phyloP scores from a whole-genome alignment of 768 basidiomycete species.

The Russula virescens region DNA sequence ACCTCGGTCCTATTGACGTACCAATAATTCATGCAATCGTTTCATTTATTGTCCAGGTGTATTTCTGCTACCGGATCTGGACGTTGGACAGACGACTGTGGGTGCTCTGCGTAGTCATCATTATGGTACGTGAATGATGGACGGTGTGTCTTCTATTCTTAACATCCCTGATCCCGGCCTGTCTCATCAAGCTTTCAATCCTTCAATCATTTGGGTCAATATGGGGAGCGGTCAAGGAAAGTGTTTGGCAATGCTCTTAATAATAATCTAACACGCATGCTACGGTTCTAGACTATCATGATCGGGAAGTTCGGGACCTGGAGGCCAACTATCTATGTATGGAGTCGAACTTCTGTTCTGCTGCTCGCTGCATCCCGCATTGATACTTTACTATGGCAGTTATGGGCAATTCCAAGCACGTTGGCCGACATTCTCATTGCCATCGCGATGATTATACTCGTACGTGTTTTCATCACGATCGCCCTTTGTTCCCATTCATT shows the following conservation, averaged over 20 bases:
- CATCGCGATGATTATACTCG: conserved; percentile 8
- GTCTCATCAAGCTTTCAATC: background rate
- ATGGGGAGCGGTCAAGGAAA: conserved; percentile 7
- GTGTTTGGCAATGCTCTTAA: background rate
- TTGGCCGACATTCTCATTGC: conserved; percentile 16
- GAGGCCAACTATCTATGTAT: background rate
- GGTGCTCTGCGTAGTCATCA: background rate
- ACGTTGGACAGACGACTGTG: conserved; percentile 17
- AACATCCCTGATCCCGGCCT: background rate
- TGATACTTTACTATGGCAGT: background rate
- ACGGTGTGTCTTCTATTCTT: background rate
- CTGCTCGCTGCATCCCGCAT: background rate
- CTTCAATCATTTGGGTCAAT: background rate
- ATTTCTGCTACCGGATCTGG: conserved; percentile 34
- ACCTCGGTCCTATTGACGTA: conserved; percentile 14
- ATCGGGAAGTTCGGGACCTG: background rate
- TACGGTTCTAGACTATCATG: background rate
- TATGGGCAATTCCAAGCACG: conserved; percentile 12
- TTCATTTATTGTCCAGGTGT: conserved; percentile 29
- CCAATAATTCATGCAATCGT: conserved; percentile 29
- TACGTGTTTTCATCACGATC: background rate
- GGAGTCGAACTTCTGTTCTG: background rate
- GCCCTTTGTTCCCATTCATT: too few relatives aligned
- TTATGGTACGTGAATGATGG: background rate
- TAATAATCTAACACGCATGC: background rate